Evolutionary conservation across 306 rosid species (phyloP).

Genomic region (Benincasa hispida): DNA sequence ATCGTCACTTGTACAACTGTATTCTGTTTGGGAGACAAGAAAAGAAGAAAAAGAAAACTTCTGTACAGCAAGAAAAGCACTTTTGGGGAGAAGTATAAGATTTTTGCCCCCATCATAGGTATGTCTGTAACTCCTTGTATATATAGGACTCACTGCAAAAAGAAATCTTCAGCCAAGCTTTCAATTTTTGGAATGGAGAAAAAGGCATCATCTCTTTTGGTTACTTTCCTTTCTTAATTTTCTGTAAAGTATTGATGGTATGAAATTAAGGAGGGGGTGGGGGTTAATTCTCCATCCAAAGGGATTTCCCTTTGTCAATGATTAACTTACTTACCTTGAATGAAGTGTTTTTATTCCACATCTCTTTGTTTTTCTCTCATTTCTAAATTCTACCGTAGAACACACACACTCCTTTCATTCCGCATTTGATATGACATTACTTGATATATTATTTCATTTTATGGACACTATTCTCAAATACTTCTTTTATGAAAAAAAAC

Average conservation of each 20-base stretch:
- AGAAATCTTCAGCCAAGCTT: neutral
- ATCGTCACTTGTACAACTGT: neutral
- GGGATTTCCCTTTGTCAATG: neutral
- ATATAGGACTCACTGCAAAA: conserved; percentile 3
- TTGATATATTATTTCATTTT: no score
- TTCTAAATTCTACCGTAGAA: no score
- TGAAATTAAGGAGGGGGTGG: neutral
- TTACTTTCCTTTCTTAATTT: neutral
- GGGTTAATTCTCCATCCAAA: neutral
- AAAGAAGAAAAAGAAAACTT: neutral
- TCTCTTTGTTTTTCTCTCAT: no score
- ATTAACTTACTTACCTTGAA: neutral
- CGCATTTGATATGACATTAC: no score
- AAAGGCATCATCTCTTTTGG: neutral
- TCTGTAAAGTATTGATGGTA: neutral
- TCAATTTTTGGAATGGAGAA: conserved; percentile 1
- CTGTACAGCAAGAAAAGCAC: conserved; percentile 5
- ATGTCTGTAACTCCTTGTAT: neutral
- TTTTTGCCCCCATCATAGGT: conserved; percentile 3
- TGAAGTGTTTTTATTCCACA: neutral
- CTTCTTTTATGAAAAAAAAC: no score
- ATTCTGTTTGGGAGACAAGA: conserved; percentile 1
- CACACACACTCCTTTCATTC: no score
- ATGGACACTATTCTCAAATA: no score
- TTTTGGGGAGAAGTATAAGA: neutral